Conservation (phyloP, 768 basidiomycete genomes). For the Suillus subalutaceus region DNA sequence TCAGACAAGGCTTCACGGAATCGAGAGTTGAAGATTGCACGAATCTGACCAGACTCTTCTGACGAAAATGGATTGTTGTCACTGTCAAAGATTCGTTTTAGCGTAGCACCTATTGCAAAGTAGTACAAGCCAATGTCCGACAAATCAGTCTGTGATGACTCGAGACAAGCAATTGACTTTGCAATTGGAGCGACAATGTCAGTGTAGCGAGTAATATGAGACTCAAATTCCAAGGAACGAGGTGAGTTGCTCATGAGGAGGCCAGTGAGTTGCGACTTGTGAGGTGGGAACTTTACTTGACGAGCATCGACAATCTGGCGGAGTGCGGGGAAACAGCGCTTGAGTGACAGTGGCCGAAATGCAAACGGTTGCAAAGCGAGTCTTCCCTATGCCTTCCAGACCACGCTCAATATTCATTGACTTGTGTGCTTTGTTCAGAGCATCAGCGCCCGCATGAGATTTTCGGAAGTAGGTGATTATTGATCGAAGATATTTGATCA, state of each 20-base stretch:
- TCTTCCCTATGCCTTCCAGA: no score
- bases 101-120: no score
- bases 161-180: background rate
- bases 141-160: background rate
- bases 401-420: no score
- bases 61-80: no score
- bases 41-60: background rate
- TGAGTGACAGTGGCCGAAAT: slow-evolving; percentile 20
- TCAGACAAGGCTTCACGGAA: background rate
- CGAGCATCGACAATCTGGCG: slow-evolving; percentile 15
- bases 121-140: background rate
- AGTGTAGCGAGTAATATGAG: background rate
- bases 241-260: background rate
- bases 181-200: background rate
- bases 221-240: background rate
- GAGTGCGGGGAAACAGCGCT: slow-evolving; percentile 24
- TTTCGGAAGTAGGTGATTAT: no score
- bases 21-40: background rate
- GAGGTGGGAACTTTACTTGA: background rate
- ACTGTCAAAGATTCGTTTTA: no score
- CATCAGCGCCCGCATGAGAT: no score
- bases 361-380: slow-evolving; percentile 26
- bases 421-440: no score
- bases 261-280: background rate
- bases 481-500: no score